Base-by-base conservation (phyloP, 176 grass and related monocot species). In the Phragmites australis region DNA sequence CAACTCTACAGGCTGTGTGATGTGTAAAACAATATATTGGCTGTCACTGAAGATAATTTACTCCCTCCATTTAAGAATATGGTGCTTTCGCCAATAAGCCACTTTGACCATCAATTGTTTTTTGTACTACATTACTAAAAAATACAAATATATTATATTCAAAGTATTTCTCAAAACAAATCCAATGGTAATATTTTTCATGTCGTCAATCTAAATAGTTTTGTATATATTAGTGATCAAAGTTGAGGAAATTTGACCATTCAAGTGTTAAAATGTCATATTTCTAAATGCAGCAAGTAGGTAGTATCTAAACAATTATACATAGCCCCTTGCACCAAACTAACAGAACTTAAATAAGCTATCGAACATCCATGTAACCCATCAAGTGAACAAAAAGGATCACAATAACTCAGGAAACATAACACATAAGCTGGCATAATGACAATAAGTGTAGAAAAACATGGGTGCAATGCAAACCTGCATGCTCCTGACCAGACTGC, bases 401-500 rank as follows among this genome's bases (percentile, higher is more conserved):
- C 46, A 55, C 18, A 39, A 5, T 22, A 79, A 79, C 14, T 50
- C 57, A 67, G 18, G 26, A 39, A 60, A 30, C n/a, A 49, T 63
- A 56, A 77, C 66, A 27, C n/a, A 50, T 75, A 27, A 79, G 43
- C n/a, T 75, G 25, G 72, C 11, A 51, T 60, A 34, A 70, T 76
- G 55, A 55, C 47, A 31, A 69, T 30, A 70, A 70, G 17, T 39
- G 37, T 58, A 62, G 11, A 69, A 68, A 75, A 46, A 75, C 23
- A 87, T 68, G 31, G 47, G 39, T 43, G n/a, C n/a, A n/a, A n/a
- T 40, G 18, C 15, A 40, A 63, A 39, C 53, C 51, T 72, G 23
- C 68, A 65, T 83, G 75, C 25, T 76, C 49, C 42, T 91, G 78
- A 87, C 80, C 90, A 81, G 56, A 77, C 74, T 92, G 88, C 59